Evolutionary conservation across 2,329 filamentous ascomycete genomes (phyloP), one percentile per base, ranked within the genome.

Genomic region (Ophiosphaerella korrae): DNA sequence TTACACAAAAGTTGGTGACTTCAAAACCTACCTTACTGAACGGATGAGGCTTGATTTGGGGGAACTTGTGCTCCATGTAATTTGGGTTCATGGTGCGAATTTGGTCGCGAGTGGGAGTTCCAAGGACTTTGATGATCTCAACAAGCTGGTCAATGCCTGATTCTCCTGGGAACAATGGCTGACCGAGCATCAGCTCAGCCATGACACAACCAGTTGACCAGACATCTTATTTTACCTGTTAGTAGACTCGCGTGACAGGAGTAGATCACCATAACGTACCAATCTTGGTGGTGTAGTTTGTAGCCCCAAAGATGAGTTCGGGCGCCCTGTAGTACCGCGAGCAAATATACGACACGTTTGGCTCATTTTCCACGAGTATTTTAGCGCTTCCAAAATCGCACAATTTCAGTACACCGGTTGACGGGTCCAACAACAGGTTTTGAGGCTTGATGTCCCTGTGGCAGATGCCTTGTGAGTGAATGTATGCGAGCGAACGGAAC

Each of bases 61-160:
- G 94, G 78, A 99, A 99, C 80, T 97, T 97, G 81, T 99, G 94
- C 80, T 99, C 94, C 94, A 99, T 99, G 78, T 99, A 99, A 78
- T 99, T 99, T 52, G 94, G 94, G 77, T 99, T 99, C 94, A 99
- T 99, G 61, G 94, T 99, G 64, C 94, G 90, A 70, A 99, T 99
- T 77, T 99, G 94, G 75, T 99, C 94, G 60, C 94, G 85, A 32
- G 94, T 97, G 14, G 94, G 94, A 14, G 94, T 99, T 53, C 94
- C 94, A 54, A 99, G 81, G 45, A 99, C 93, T 80, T 99, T 99
- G 83, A 99, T 99, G 74, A 99, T 99, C 77, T 99, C 94, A 39
- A 99, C 94, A 42, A 99, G 82, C 75, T 99, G 94, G 73, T 99
- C 94, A 69, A 99, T 99, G 59, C 94, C 94, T 41, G 94, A 99